Base-by-base conservation (phyloP, 2,329 filamentous ascomycete species). In the Talaromyces sp. region DNA sequence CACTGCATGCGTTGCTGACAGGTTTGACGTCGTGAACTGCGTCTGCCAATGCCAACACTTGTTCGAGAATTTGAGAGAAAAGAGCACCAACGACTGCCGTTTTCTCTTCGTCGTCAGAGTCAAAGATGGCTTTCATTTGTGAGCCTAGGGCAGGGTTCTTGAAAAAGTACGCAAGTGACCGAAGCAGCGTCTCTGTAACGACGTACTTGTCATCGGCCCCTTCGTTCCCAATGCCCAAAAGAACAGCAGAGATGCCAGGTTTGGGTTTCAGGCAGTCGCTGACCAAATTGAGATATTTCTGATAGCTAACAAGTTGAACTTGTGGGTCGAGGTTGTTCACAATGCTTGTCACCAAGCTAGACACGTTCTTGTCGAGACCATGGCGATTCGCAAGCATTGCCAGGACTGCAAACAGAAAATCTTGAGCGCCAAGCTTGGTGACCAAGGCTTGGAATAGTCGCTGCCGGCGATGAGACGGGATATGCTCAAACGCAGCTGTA, bases 401-500 rank as follows among this genome's bases (percentile, higher is more conserved):
- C 55, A 96, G 77, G 14, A 99, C 83, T 5, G 91, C 92, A 68
- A 91, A 96, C 26, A 98, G 80, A 69, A 96, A 96, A 63, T 98
- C 93, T 57, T 89, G 84, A 0, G 91, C 83, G 2, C 93, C 93
- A 3, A 99, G 81, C 11, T 93, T 96, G 68, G 91, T 86, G 24
- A 95, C 87, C 19, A 99, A 81, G 56, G 93, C 90, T 58, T 89
- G 83, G 75, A 97, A 99, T 7, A 99, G 80, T 46, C 87, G 87
- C 31, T 90, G 85, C 65, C 92, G 86, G 60, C 95, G 85, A 73
- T 97, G 93, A 9, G 88, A 84, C 5, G 95, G 95, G 64, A 99
- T 93, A 71, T 99, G 95, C 72, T 97, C 93, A 73, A 96, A 99
- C 0, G 96, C 95, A 8, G 93, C 92, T 19, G 92, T 93, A 72